Base-by-base conservation (phyloP, 148 eudicot species). In the Chenopodium quinoa region DNA sequence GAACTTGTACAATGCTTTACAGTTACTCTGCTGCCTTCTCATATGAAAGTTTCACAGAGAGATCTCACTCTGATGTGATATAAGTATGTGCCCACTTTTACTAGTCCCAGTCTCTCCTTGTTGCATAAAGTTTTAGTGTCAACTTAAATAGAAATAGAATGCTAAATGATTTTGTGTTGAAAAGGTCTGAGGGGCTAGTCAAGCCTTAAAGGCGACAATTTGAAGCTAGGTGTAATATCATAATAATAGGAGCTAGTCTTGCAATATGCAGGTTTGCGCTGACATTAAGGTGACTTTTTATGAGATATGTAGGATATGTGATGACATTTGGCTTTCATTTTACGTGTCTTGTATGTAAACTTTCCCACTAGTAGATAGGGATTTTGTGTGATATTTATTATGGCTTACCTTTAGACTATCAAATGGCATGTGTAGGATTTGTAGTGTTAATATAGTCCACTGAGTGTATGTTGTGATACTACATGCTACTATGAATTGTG, bases 171-270 rank as follows among this genome's bases (percentile, higher is more conserved):
- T 52, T 65, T 23, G 60, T 54, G 19, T 34, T 34, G 11, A 12
- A 27, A 71, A 54, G 80, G 25, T 76, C 16, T 46, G 16, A 44
- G 63, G 71, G 72, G 81, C 52, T 73, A 63, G 71, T 52, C 13
- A 71, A 12, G 16, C 17, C 16, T 52, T 8, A 71, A 74, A 12
- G 16, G 60, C 16, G 64, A 60, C 27, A 60, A 1, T 19, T 54
- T 78, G 52, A 62, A 20, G 31, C 63, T 14, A 22, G 52, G 12
- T 14, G 4, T 72, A 52, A 64, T 20, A 9, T 64, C 44, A 48
- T 17, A 40, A 23, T 46, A 52, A 40, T 60, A 7, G 40, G 40
- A 70, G 46, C 17, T 25, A 68, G 72, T 12, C 44, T 68, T 68
- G 20, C 44, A 68, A 14, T 11, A 3, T 47, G 37, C 48, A 37